These are phyloP conservation scores for Triticum urartu DNA, from an alignment of 176 grass and related monocot genomes.

Conservation along the genomic window DNA sequence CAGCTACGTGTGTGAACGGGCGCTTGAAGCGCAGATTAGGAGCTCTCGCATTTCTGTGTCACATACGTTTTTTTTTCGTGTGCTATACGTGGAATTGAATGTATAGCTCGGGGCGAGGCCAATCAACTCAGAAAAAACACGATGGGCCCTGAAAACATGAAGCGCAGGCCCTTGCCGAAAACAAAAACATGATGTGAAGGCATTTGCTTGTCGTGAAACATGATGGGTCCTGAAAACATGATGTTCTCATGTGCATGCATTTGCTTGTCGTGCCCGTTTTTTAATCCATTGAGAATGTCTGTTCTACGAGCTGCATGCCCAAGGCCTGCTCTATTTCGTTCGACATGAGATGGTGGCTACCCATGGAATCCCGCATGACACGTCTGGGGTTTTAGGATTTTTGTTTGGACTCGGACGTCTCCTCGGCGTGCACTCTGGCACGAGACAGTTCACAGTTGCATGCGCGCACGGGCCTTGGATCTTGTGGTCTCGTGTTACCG, in stretches of 20 bases:
- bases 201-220: too few relatives aligned
- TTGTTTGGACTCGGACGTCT: not conserved
- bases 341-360: not conserved
- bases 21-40: too few relatives aligned
- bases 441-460: not conserved
- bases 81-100: not conserved
- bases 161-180: not conserved
- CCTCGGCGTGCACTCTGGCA: not conserved
- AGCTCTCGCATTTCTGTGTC: not conserved
- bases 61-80: not conserved
- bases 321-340: not conserved
- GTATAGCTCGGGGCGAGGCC: not conserved
- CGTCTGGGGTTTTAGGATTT: conserved; percentile 2
- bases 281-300: conserved; percentile 40
- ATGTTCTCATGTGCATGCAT: not conserved
- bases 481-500: conserved; percentile 6
- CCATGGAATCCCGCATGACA: not conserved
- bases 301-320: not conserved
- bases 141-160: conserved; percentile 29
- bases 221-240: too few relatives aligned
- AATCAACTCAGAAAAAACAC: not conserved
- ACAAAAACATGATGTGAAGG: too few relatives aligned
- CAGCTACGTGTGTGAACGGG: too few relatives aligned
- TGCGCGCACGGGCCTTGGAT: conserved; percentile 39
- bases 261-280: conserved; percentile 20